Base-by-base conservation (phyloP, 2,329 filamentous ascomycete species). In the Juglanconis oblonga region DNA sequence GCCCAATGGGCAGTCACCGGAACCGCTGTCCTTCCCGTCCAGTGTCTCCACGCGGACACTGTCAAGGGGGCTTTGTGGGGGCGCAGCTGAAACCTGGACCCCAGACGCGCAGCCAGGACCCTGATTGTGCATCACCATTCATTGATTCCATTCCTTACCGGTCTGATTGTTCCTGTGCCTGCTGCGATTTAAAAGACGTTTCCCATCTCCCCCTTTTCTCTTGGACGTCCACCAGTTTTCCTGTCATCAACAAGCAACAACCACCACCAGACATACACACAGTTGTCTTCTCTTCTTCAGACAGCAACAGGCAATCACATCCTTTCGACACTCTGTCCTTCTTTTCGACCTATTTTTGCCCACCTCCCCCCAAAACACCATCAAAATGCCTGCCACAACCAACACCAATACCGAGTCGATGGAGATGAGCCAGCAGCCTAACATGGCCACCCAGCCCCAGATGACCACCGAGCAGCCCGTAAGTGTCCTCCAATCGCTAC, bases 391-490 rank as follows among this genome's bases (percentile, higher is more conserved):
- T 49, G n/a, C n/a, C n/a, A n/a, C n/a, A n/a, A n/a, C 48, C 48
- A 61, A 57, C 44, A 61, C 57, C 53, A 50, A 54, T 55, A 55
- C 58, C 58, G 61, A 63, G 38, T 55, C 57, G 6, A 64, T 64
- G 62, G 52, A 64, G 50, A 64, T 64, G 62, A 50, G 50, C 32
- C 59, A 58, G 45, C 57, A 52, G 52, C 50, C 57, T 35, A 53
- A 50, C 49, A 62, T 62, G 55, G 56, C 57, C 52, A 62, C 63
- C 64, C 58, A 68, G 65, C 51, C 64, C 40, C 61, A 57, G 55
- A 49, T 60, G 52, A 51, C 57, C 50, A 55, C 58, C 49, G 66
- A 67, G 61, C 67, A 69, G 64, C 68, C 68, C 14, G 68, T 69
- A 67, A 51, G 67, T 66, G 51, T 24, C 35, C 17, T 38, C 52